Evolutionary conservation across 1,284 basidiomycete species (phyloP), one percentile per base, ranked within the genome.

Genomic region (Moesziomyces globuligerus): DNA sequence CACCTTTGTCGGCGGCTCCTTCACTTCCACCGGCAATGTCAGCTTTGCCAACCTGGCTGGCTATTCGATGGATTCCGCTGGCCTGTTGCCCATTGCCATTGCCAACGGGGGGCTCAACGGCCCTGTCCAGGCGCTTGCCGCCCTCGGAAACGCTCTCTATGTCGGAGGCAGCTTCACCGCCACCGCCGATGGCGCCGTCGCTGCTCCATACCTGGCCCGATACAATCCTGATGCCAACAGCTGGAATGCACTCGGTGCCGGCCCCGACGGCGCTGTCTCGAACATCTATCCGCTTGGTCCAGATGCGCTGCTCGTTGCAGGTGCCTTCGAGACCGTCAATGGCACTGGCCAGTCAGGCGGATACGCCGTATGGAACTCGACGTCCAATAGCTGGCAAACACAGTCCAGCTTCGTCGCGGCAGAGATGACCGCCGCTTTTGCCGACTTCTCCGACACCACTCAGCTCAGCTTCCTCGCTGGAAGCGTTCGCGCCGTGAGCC

Each of bases 121-220:
- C n/a, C 20, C 47, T 5, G 77, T 84, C 47, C 34, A 38, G 7
- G 67, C 70, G 2, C 53, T 83, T 20, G 59, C 72, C n/a, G 61
- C 50, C 26, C 50, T 80, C 17, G 71, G 74, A 15, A 76, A 67
- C 73, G 86, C 84, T 9, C 83, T 98, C 25, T 97, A 88, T 80
- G 89, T 94, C 42, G 94, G 93, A 29, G 94, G 94, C 1, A 85
- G 88, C 3, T 98, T 98, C 84, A 87, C 86, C 1, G 88, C 90
- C 67, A 91, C 91, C 0, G 84, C 85, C 40, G 87, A 88, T 49
- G 41, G 44, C 48, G 84, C 94, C 10, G 83, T 84, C 40, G 87
- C 47, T 6, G 49, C 59, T 1, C 47, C 54, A 8, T 71, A 90
- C 55, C 83, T 98, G 37, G 93, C 90, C 0, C 78, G 88, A 53